Base-by-base conservation (phyloP, 2,329 filamentous ascomycete genomes). In the Hawksworthiomyces lignivorus region DNA sequence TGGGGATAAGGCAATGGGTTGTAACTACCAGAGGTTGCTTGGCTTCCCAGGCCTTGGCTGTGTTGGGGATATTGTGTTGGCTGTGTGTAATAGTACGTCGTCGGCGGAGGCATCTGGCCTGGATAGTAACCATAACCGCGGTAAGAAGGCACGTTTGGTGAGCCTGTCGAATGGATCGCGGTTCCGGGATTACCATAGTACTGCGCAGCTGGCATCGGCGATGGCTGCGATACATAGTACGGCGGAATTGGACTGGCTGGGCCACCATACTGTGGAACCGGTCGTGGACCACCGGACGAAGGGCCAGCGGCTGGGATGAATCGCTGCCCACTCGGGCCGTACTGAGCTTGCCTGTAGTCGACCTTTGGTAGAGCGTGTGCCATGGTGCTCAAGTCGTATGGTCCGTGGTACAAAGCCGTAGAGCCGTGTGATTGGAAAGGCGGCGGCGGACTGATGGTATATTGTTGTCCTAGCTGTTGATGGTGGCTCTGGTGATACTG, bases 371-470 rank as follows among this genome's bases (percentile, higher is more conserved):
- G 31, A n/a, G 35, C 12, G 7, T 42, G 34, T 2, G 22, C 34
- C 26, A 47, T 44, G 12, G 30, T 17, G 30, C 17, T 39, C 41
- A 44, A 44, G 35, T 44, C 35, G 36, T 39, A 47, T 2, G 17
- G 20, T 6, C 24, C 12, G n/a, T 26, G 29, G 12, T 24, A 26
- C 4, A 11, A n/a, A 15, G n/a, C 14, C 19, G 20, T 7, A 5
- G 18, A 21, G 4, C 7, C 17, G 7, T 27, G 43, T 12, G 19
- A 33, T 18, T 31, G 43, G 22, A 22, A 41, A 5, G 27, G 11
- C 6, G 17, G 43, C 4, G 35, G 38, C 8, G n/a, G 8, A 8
- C n/a, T n/a, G 15, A 9, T 26, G 14, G 11, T 24, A n/a, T 36
- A 35, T 3, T 34, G 39, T n/a, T 35, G 32, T 9, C 29, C 12